Percentiles rank a stretch among this genome's conserved stretches.
phyloP scores from a whole-genome alignment of 2,329 filamentous ascomycete species.

The Penicillium frequentans region DNA sequence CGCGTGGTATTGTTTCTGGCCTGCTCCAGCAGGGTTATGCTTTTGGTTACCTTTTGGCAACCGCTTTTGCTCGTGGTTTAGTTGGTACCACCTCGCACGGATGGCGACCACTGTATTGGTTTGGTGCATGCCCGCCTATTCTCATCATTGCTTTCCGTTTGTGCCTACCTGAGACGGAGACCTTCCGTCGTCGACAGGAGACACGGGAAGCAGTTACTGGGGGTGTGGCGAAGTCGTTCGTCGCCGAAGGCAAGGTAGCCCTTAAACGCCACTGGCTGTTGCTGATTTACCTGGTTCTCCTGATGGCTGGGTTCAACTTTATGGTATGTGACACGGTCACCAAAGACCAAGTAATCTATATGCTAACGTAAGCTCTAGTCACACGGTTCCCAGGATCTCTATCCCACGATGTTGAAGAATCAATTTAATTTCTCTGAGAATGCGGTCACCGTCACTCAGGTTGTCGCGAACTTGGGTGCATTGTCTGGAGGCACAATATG shows the following conservation, averaged over 20 bases:
- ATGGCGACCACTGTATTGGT: constrained; percentile 89
- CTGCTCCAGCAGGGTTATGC: constrained; percentile 65
- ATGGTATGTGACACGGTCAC: constrained; percentile 52
- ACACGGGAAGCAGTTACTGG: constrained; percentile 59
- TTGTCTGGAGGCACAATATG: constrained; percentile 66
- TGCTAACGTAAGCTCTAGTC: constrained; percentile 42
- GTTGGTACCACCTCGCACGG: constrained; percentile 71
- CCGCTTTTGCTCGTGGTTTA: constrained; percentile 52
- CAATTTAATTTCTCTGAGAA: constrained; percentile 57
- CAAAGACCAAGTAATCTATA: background rate
- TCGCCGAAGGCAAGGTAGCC: constrained; percentile 75
- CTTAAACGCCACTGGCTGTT: constrained; percentile 78
- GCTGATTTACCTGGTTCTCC: constrained; percentile 75
- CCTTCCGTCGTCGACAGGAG: constrained; percentile 65
- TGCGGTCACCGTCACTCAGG: constrained; percentile 67
- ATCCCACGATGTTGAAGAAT: constrained; percentile 61
- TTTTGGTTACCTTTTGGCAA: constrained; percentile 63
- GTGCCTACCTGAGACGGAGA: constrained; percentile 74
- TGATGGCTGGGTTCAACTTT: constrained; percentile 92
- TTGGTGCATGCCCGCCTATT: constrained; percentile 76
- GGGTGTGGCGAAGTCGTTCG: constrained; percentile 65
- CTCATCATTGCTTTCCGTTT: constrained; percentile 79
- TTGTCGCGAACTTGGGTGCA: constrained; percentile 70
- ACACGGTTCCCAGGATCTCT: constrained; percentile 70
- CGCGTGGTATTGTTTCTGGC: constrained; percentile 61